phyloP scores from a whole-genome alignment of 2,329 filamentous ascomycete genomes.

The Elsinoe australis region DNA sequence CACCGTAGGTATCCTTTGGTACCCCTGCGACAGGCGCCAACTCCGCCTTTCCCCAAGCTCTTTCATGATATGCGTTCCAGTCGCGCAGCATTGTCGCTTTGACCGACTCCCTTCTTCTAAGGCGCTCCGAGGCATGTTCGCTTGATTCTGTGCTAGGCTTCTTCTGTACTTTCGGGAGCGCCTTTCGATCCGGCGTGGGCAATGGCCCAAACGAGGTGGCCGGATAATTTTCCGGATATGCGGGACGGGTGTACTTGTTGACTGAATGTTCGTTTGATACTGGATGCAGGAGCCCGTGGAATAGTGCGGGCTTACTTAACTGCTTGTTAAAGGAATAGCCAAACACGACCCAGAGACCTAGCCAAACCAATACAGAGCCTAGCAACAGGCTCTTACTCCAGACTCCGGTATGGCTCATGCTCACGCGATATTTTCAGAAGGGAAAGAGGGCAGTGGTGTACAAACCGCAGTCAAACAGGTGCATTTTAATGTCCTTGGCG shows the following conservation, averaged over 20 bases:
- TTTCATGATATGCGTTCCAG: constrained; percentile 1
- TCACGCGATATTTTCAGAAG: too few species aligned
- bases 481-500: too few species aligned
- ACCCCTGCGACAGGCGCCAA: constrained; percentile 25
- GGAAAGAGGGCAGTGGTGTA: too few species aligned
- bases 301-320: too few species aligned
- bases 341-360: neutral
- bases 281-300: neutral
- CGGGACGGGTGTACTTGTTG: too few species aligned
- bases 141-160: constrained; percentile 31
- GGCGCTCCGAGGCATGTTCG: neutral
- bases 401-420: too few species aligned
- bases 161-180: constrained; percentile 67
- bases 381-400: too few species aligned
- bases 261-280: neutral
- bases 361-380: too few species aligned
- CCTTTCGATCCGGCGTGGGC: constrained; percentile 57
- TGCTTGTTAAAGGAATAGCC: neutral
- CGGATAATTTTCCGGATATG: neutral
- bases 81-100: neutral
- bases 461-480: too few species aligned
- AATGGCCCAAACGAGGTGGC: neutral
- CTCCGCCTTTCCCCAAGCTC: constrained; percentile 8
- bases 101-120: neutral
- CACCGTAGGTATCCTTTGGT: constrained; percentile 32